These are phyloP conservation scores for Thuja plicata DNA, from an alignment of 83 land plant species.

Conservation along the genomic window DNA sequence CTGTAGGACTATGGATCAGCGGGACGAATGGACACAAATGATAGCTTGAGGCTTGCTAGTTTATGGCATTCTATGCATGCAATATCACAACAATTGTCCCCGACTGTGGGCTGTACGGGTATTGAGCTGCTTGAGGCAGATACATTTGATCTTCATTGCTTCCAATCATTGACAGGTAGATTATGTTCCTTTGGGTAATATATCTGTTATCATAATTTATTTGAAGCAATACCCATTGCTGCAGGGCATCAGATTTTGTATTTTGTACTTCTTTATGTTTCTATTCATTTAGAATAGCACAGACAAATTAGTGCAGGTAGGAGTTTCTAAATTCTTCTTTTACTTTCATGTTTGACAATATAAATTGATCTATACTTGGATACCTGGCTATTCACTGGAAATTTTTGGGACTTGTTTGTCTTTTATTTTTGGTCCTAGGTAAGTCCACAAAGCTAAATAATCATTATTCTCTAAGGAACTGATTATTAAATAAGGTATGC, in stretches of 20 bases:
- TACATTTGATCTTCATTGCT: constrained; percentile 93
- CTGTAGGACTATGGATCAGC: constrained; percentile 89
- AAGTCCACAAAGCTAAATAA: background rate
- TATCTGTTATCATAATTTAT: background rate
- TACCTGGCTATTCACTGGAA: background rate
- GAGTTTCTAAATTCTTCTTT: background rate
- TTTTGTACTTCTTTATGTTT: background rate
- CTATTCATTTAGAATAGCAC: background rate
- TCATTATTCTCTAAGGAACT: background rate
- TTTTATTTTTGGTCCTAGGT: background rate
- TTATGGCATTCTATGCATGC: constrained; percentile 99
- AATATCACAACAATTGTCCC: constrained; percentile 92
- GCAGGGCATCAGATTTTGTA: background rate
- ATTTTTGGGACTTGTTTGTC: background rate
- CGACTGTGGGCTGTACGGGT: constrained; percentile 75
- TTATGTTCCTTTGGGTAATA: background rate
- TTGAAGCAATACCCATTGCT: background rate
- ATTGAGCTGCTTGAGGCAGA: constrained; percentile 92
- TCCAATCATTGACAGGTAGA: constrained; percentile 92
- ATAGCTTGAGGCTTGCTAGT: constrained; percentile 91
- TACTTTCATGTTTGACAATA: background rate
- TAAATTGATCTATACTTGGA: background rate
- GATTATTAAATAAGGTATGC: background rate
- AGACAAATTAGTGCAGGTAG: background rate
- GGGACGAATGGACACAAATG: constrained; percentile 91